A percentile compares a stretch with the other conserved stretches of the same genome.
Conservation (phyloP, 352 stramenopile species). For the Aphanomyces astaci region DNA sequence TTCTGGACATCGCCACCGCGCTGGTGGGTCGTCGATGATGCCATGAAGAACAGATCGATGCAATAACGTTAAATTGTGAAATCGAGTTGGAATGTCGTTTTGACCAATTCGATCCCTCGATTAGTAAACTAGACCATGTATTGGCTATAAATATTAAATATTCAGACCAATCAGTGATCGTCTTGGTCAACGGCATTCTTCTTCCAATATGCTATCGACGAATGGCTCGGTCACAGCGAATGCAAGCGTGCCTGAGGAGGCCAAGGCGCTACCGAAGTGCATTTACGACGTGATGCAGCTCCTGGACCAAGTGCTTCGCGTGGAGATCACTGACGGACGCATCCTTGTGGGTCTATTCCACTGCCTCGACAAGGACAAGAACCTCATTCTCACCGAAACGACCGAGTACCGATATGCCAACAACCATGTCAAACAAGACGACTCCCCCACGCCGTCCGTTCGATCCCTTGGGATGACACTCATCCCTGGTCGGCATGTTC, state of each 20-base stretch:
- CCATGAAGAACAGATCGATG: no score
- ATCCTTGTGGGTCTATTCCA: conserved; percentile 58
- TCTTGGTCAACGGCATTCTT: no score
- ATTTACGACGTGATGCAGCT: conserved; percentile 49
- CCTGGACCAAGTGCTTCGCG: conserved; percentile 42
- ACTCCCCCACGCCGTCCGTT: background rate
- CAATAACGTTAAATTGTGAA: no score
- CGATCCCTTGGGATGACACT: conserved; percentile 63
- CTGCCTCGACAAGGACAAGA: conserved; percentile 79
- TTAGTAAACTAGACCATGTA: no score
- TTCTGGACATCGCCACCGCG: conserved; percentile 48
- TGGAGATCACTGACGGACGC: conserved; percentile 66
- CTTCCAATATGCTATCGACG: conserved; percentile 11
- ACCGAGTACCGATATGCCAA: conserved; percentile 36
- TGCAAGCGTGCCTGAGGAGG: background rate
- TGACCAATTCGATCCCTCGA: no score
- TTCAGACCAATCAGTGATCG: no score
- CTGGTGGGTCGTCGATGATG: background rate
- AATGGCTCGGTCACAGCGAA: conserved; percentile 5
- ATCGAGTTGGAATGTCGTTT: background rate
- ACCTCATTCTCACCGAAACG: conserved; percentile 66
- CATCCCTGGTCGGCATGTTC: conserved; percentile 66
- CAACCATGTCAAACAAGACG: no score
- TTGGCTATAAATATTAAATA: no score
- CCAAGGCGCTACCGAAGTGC: background rate